Conservation (phyloP, 2,329 filamentous ascomycete genomes). For the Colletotrichum musicola region DNA sequence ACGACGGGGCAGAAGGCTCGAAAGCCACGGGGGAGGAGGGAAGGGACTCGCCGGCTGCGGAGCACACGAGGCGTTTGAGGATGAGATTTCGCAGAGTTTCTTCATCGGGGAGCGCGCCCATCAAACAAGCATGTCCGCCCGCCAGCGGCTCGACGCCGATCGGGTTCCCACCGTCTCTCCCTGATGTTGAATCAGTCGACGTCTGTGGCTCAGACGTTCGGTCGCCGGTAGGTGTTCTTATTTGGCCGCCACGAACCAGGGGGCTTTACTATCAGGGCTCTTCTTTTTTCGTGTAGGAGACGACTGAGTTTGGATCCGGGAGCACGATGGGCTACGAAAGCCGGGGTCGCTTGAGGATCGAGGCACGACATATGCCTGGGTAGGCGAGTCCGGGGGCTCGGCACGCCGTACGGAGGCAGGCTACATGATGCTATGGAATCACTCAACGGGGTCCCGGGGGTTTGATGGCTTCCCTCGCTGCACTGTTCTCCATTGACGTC, state of each 20-base stretch:
- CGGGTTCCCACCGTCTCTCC: constrained; percentile 6
- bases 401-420: neutral
- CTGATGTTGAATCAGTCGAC: constrained; percentile 22
- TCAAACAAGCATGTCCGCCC: neutral
- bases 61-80: neutral
- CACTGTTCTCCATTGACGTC: neutral
- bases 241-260: neutral
- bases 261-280: neutral
- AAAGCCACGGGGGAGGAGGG: neutral
- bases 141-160: constrained; percentile 1
- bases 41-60: neutral
- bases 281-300: neutral
- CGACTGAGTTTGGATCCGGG: neutral
- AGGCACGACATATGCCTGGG: constrained; percentile 30
- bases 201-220: constrained; percentile 29
- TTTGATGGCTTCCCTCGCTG: neutral
- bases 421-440: too few species aligned
- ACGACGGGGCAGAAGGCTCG: constrained; percentile 5
- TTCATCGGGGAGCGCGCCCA: neutral
- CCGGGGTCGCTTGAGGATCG: constrained; percentile 6
- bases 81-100: constrained; percentile 4
- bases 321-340: neutral
- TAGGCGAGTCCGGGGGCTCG: constrained; percentile 17
- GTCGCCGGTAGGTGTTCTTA: neutral
- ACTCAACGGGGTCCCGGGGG: too few species aligned